These are phyloP conservation scores for Fusarium musae DNA, from an alignment of 2,329 filamentous ascomycete genomes.

Conservation along the genomic window DNA sequence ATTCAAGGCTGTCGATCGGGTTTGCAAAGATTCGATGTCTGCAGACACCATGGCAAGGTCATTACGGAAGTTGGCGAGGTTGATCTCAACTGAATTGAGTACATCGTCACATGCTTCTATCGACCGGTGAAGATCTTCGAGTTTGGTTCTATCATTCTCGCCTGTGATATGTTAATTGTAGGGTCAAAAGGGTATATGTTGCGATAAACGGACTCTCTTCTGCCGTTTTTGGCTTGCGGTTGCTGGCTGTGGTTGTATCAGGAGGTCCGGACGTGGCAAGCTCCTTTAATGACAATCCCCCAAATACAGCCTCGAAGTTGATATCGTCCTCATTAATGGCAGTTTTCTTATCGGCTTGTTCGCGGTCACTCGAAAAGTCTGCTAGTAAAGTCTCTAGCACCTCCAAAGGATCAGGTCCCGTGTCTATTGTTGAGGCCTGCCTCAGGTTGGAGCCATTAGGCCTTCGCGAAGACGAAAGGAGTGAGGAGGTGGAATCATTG, in stretches of 20 bases:
- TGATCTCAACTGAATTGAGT: constrained; percentile 90
- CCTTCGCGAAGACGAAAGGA: constrained; percentile 71
- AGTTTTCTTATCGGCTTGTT: constrained; percentile 19
- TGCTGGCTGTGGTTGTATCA: constrained; percentile 22
- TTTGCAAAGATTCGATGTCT: constrained; percentile 94
- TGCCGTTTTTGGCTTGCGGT: constrained; percentile 68
- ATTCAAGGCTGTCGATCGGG: constrained; percentile 84
- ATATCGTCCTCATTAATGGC: constrained; percentile 63
- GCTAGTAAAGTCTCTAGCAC: constrained; percentile 67
- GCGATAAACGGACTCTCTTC: constrained; percentile 73
- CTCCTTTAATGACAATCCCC: constrained; percentile 78
- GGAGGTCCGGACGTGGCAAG: constrained; percentile 61
- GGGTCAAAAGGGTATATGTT: not conserved
- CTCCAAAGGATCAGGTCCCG: constrained; percentile 75
- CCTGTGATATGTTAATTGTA: constrained; percentile 57
- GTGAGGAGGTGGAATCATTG: constrained; percentile 80
- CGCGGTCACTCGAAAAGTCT: constrained; percentile 39
- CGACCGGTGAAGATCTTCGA: constrained; percentile 89
- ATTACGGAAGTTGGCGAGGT: constrained; percentile 90
- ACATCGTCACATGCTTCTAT: constrained; percentile 94
- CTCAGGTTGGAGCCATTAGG: constrained; percentile 76
- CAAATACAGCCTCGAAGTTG: constrained; percentile 80
- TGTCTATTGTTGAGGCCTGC: constrained; percentile 62
- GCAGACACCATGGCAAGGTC: constrained; percentile 92
- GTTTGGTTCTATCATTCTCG: constrained; percentile 83